Evolutionary conservation across 371 early-diverging fungal species (phyloP).

Genomic region (Apophysomyces sp.): DNA sequence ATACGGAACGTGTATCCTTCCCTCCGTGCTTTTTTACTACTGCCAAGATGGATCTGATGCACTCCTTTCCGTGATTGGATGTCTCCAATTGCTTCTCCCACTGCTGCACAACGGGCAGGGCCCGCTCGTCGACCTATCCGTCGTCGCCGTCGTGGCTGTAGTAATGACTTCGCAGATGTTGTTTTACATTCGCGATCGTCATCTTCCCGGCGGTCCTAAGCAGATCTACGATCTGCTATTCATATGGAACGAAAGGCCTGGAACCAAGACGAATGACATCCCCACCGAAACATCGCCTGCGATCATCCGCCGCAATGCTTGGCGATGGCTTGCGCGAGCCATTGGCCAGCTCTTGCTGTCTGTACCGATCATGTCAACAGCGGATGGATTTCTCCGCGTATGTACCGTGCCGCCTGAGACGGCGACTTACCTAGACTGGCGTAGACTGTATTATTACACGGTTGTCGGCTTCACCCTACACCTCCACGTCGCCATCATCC

Average conservation of each 20-base stretch:
- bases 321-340: constrained; percentile 9
- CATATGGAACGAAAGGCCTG: constrained; percentile 21
- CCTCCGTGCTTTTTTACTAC: background rate
- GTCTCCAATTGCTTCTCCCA: background rate
- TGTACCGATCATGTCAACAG: constrained; percentile 16
- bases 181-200: constrained; percentile 18
- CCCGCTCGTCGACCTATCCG: constrained; percentile 7
- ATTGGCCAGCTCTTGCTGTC: constrained; percentile 8
- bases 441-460: constrained; percentile 13
- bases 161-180: constrained; percentile 27
- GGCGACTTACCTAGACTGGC: background rate
- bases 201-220: background rate
- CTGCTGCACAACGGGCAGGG: constrained; percentile 4
- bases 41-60: background rate
- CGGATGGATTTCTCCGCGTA: constrained; percentile 27
- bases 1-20: background rate
- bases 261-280: background rate
- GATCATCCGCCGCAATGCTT: constrained; percentile 13
- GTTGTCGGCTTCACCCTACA: constrained; percentile 22
- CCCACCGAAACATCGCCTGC: background rate
- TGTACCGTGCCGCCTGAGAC: constrained; percentile 23
- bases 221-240: constrained; percentile 8
- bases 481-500: constrained; percentile 22
- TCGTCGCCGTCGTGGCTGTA: constrained; percentile 14
- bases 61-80: background rate